Base-by-base conservation (phyloP, 2,329 filamentous ascomycete genomes). In the Colletotrichum sojae region DNA sequence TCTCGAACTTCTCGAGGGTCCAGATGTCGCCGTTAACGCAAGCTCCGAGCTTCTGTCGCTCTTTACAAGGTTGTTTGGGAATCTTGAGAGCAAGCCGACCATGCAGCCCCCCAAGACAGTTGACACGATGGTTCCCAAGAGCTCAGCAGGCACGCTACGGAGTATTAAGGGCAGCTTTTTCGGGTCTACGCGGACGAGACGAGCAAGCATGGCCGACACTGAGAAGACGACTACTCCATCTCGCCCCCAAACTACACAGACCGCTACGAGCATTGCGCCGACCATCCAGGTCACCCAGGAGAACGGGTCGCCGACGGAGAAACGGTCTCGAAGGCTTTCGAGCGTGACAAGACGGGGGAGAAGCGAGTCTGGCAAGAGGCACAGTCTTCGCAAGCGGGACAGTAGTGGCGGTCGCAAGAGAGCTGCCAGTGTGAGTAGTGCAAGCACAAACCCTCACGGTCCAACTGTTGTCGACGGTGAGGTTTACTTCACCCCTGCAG, bases 1-100 rank as follows among this genome's bases (percentile, higher is more conserved):
- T 20, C 81, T 96, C 4, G 95, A 98, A 79, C 83, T 96, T 16
- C 83, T 94, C 4, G 94, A 98, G 77, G 94, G 94, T 1, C 90
- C 94, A 0, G 91, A 94, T 67, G 89, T 91, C 65, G 95, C 96
- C 18, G 93, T 98, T 58, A 97, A 97, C 76, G 91, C 92, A 69
- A 95, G 93, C 76, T 90, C 94, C 72, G 94, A 98, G 79, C 85
- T 99, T 46, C 83, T 99, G 20, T 90, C 90, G 16, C 84, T 98
- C 1, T 99, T 96, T 76, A 88, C 90, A 3, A 88, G 92, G 71
- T 84, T 99, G 0, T 98, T 97, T 78, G 92, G 92, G 6, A 80
- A 76, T 36, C 71, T 82, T 12, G 78, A 82, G n/a, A 73, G 80
- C 3, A 88, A 90, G 56, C 81, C 89, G 10, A 80, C 71, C 46